A percentile compares a stretch with the other conserved stretches of the same genome.
Evolutionary conservation across 208 protist genomes (phyloP).

Genomic region (Acanthamoeba royreba): DNA sequence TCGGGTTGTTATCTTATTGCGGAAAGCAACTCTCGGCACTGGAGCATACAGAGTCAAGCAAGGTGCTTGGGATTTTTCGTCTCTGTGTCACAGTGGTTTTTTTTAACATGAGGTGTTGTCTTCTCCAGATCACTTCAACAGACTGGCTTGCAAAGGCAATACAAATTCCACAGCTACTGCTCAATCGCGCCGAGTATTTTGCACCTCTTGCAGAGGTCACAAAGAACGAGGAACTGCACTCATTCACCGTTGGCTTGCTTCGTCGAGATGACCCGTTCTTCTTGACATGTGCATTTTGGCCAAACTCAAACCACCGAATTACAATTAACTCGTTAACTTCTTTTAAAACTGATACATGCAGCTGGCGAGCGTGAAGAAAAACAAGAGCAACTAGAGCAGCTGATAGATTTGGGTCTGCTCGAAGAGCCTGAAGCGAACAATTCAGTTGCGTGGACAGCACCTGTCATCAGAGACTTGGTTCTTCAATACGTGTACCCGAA

Average conservation of each 20-base stretch:
- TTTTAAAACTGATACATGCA: not conserved
- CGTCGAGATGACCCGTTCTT: slow-evolving; percentile 25
- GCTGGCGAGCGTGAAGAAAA: not conserved
- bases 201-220: not conserved
- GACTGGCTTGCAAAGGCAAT: slow-evolving; percentile 9
- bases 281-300: not conserved
- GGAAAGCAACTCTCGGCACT: not conserved
- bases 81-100: not conserved
- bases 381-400: not conserved
- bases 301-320: not conserved
- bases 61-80: not conserved
- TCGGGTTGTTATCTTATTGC: not conserved
- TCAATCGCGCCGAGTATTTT: not conserved
- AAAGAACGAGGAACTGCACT: not conserved
- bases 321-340: not conserved
- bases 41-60: not conserved
- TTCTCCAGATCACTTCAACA: slow-evolving; percentile 2
- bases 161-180: not conserved
- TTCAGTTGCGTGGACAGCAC: slow-evolving; percentile 23
- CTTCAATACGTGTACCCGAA: slow-evolving; percentile 25
- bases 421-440: not conserved
- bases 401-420: slow-evolving; percentile 33
- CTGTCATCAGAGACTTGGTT: slow-evolving; percentile 26
- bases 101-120: not conserved
- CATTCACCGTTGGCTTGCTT: not conserved